Evolutionary conservation across 2,329 filamentous ascomycete species (phyloP).

Genomic region (Pseudopyrenochaeta lycopersici): DNA sequence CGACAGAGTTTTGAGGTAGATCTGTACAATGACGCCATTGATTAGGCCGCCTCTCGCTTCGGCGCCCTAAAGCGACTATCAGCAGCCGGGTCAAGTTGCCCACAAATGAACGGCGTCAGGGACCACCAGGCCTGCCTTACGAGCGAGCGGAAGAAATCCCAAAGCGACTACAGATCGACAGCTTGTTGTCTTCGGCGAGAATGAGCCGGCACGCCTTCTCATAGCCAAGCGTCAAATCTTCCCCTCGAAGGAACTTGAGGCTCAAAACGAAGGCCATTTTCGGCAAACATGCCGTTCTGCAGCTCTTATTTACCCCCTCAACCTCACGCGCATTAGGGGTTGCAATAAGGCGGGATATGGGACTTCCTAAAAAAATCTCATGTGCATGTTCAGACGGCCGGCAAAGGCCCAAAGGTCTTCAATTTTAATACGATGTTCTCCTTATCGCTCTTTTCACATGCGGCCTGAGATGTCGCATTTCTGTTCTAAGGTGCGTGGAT

Average conservation of each 20-base stretch:
- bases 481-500: slow-evolving; percentile 16
- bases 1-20: slow-evolving; percentile 26
- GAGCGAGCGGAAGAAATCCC: background rate
- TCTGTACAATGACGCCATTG: slow-evolving; percentile 37
- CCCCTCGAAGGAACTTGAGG: slow-evolving; percentile 19
- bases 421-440: background rate
- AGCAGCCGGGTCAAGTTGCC: slow-evolving; percentile 1
- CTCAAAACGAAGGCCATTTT: slow-evolving; percentile 15
- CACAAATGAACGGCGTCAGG: slow-evolving; percentile 18
- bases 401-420: no score
- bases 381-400: background rate
- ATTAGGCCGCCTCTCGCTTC: slow-evolving; percentile 27
- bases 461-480: background rate
- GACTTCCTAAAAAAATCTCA: background rate
- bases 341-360: no score
- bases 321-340: no score
- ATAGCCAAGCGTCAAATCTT: slow-evolving; percentile 23
- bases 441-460: slow-evolving; percentile 31
- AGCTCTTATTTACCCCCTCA: background rate
- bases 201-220: slow-evolving; percentile 25
- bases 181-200: slow-evolving; percentile 16
- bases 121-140: background rate
- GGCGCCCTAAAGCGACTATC: slow-evolving; percentile 9
- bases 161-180: slow-evolving; percentile 16
- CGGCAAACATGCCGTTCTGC: slow-evolving; percentile 10